A percentile compares a stretch with the other conserved stretches of the same genome.
Evolutionary conservation across 1,284 basidiomycete species (phyloP).

Genomic region (Sanghuangporus weigelae): DNA sequence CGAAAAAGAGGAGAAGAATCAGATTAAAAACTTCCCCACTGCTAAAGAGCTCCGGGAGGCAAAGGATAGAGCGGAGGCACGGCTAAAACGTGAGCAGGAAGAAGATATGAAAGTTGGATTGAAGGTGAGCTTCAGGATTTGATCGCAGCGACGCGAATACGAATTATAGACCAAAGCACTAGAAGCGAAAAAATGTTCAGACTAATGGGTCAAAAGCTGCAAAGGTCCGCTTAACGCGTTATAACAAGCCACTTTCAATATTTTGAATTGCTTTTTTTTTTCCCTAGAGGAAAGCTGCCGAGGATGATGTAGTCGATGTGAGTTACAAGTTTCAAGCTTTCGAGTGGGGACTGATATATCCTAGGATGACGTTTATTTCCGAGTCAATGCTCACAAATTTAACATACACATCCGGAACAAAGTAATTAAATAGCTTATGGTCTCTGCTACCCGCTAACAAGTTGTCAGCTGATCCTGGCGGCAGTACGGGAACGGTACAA

Average conservation of each 20-base stretch:
- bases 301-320: conserved; percentile 64
- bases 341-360: neutral
- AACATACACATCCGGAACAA: conserved; percentile 86
- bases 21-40: conserved; percentile 67
- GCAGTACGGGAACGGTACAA: conserved; percentile 80
- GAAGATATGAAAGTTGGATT: conserved; percentile 66
- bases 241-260: neutral
- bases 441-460: neutral
- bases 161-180: conserved; percentile 13
- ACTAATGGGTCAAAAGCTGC: conserved; percentile 39
- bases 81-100: conserved; percentile 63
- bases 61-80: conserved; percentile 55
- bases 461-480: conserved; percentile 61
- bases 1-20: conserved; percentile 67
- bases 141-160: neutral
- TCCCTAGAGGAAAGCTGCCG: conserved; percentile 53
- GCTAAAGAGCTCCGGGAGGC: conserved; percentile 68
- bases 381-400: conserved; percentile 86
- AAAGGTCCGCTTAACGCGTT: conserved; percentile 39
- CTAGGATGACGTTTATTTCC: conserved; percentile 72
- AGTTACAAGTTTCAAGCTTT: conserved; percentile 24
- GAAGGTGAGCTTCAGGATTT: conserved; percentile 38
- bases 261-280: neutral
- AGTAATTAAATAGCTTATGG: conserved; percentile 35
- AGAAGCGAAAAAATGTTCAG: conserved; percentile 62